Percentiles rank a stretch among this genome's conserved stretches.
Evolutionary conservation across 2,329 filamentous ascomycete genomes (phyloP).

Genomic region (Tolypocladium cylindrosporum): DNA sequence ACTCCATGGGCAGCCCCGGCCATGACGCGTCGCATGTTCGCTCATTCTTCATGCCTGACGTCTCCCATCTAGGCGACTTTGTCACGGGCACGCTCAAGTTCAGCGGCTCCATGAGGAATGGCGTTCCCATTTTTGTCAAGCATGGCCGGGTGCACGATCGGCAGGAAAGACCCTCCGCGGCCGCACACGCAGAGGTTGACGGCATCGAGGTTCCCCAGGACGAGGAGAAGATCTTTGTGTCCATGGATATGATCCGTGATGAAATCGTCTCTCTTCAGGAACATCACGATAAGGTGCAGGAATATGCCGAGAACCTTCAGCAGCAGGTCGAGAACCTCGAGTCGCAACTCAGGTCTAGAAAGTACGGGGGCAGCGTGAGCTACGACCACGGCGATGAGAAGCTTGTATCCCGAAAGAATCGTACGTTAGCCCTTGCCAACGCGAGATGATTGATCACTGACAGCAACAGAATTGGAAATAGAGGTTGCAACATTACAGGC

Average conservation of each 20-base stretch:
- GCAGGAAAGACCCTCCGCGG: conserved; percentile 19
- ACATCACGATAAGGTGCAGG: conserved; percentile 44
- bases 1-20: conserved; percentile 20
- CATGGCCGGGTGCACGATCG: conserved; percentile 40
- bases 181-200: conserved; percentile 38
- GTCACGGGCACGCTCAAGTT: conserved; percentile 44
- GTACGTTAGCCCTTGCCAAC: conserved; percentile 28
- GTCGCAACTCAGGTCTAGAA: conserved; percentile 35
- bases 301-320: conserved; percentile 43
- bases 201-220: conserved; percentile 39
- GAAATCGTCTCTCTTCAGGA: conserved; percentile 46
- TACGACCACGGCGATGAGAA: conserved; percentile 35
- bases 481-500: conserved; percentile 50
- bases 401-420: conserved; percentile 41
- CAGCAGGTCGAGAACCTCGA: conserved; percentile 41
- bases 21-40: conserved; percentile 32
- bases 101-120: conserved; percentile 39
- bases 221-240: conserved; percentile 49
- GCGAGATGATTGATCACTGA: conserved; percentile 8
- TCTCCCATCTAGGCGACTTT: conserved; percentile 46
- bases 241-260: conserved; percentile 51
- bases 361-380: conserved; percentile 29
- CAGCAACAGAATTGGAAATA: conserved; percentile 41
- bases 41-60: conserved; percentile 44
- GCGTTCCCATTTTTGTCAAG: conserved; percentile 46